These are phyloP conservation scores for Escallonia herrerae DNA, from an alignment of 129 eudicot species.

Conservation along the genomic window DNA sequence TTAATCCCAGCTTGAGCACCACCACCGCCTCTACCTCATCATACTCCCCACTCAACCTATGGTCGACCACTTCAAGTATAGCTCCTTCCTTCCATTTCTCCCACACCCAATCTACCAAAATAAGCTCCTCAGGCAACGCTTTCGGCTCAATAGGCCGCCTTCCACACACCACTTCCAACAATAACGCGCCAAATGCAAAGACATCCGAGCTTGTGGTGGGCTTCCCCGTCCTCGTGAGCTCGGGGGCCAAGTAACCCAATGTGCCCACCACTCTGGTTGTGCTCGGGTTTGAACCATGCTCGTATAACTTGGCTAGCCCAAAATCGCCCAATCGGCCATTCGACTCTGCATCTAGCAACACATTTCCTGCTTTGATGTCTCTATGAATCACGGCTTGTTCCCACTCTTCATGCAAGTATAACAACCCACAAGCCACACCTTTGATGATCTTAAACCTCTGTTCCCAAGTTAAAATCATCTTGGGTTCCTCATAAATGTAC, in stretches of 20 bases:
- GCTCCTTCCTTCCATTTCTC: constrained; percentile 53
- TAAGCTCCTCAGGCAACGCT: constrained; percentile 65
- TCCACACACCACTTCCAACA: constrained; percentile 78
- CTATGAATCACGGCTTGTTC: constrained; percentile 86
- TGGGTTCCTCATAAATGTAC: constrained; percentile 51
- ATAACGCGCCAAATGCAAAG: constrained; percentile 74
- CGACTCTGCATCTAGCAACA: constrained; percentile 56
- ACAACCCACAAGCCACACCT: constrained; percentile 70
- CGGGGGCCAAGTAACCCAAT: constrained; percentile 78
- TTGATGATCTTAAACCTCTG: constrained; percentile 72
- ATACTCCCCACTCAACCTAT: constrained; percentile 43
- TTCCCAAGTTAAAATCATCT: constrained; percentile 51
- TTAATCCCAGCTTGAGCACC: constrained; percentile 57
- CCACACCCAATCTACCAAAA: constrained; percentile 85
- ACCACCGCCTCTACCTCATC: constrained; percentile 42
- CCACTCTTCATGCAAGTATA: constrained; percentile 84
- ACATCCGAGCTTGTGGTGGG: constrained; percentile 76
- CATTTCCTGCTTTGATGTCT: constrained; percentile 82
- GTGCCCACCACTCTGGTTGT: constrained; percentile 84
- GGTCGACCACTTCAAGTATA: constrained; percentile 54
- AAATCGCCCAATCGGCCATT: constrained; percentile 74
- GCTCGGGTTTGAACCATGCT: constrained; percentile 59
- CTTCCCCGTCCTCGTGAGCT: constrained; percentile 72
- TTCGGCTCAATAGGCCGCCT: constrained; percentile 71
- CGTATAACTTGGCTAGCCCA: constrained; percentile 70